phyloP scores from a whole-genome alignment of 2,329 filamentous ascomycete species.

The Hypoxylon sp. region DNA sequence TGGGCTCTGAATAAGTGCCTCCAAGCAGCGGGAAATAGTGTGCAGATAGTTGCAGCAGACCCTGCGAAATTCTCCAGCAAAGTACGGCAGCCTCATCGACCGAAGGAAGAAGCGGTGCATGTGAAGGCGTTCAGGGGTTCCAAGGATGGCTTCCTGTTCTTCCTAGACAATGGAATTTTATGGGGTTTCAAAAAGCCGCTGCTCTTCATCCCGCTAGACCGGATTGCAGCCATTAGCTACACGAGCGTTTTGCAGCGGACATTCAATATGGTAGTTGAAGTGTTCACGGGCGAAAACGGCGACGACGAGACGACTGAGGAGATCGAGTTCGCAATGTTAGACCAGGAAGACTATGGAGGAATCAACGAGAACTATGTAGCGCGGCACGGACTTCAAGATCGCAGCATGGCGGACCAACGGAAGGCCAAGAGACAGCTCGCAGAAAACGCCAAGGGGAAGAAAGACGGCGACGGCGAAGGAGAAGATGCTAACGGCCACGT shows the following conservation, averaged over 20 bases:
- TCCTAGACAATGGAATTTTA: slow-evolving; percentile 74
- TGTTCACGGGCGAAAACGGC: slow-evolving; percentile 58
- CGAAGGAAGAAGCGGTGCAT: slow-evolving; percentile 73
- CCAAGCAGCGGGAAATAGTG: slow-evolving; percentile 60
- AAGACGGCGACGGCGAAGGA: slow-evolving; percentile 55
- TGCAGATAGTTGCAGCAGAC: slow-evolving; percentile 66
- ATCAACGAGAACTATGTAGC: slow-evolving; percentile 74
- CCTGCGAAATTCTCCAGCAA: slow-evolving; percentile 69
- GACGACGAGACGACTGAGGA: slow-evolving; percentile 67
- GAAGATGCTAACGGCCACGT: slow-evolving; percentile 60
- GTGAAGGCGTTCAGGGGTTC: slow-evolving; percentile 75
- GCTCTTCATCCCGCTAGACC: slow-evolving; percentile 71
- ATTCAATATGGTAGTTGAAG: slow-evolving; percentile 75
- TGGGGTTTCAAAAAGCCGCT: slow-evolving; percentile 80
- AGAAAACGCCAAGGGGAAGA: slow-evolving; percentile 67
- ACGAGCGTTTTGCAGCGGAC: slow-evolving; percentile 76
- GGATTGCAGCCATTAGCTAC: slow-evolving; percentile 73
- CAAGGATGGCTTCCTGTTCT: slow-evolving; percentile 77
- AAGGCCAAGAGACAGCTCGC: slow-evolving; percentile 73
- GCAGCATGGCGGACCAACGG: slow-evolving; percentile 76
- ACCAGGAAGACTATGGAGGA: slow-evolving; percentile 74
- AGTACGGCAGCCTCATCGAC: slow-evolving; percentile 68
- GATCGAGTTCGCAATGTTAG: slow-evolving; percentile 76
- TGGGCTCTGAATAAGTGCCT: slow-evolving; percentile 70
- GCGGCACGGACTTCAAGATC: slow-evolving; percentile 71